These are phyloP conservation scores for Vicia faba DNA, from an alignment of 306 rosid species.

Conservation along the genomic window DNA sequence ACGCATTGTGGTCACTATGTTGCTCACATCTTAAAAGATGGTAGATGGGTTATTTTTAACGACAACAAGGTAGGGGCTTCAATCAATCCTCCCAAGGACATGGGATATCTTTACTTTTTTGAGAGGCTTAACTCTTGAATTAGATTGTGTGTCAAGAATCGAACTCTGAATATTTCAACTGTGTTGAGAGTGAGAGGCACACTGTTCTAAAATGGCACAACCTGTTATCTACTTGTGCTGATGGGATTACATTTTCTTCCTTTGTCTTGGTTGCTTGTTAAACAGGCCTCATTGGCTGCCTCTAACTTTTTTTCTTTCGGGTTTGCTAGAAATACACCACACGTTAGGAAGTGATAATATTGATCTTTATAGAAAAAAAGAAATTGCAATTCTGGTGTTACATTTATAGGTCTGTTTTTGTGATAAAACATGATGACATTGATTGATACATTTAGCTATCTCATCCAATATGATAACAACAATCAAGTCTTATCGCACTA, in stretches of 20 bases:
- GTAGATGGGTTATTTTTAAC: conserved; percentile 92
- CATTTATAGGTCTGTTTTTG: conserved; percentile 1
- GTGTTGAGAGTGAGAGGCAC: conserved; percentile 9
- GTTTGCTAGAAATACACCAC: conserved; percentile 13
- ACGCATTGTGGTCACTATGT: conserved; percentile 96
- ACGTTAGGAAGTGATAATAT: conserved; percentile 5
- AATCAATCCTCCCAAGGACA: conserved; percentile 90
- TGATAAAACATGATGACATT: neutral
- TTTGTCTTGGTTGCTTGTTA: conserved; percentile 20
- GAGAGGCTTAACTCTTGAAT: conserved; percentile 62
- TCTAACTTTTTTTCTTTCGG: conserved; percentile 10
- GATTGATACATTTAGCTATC: neutral
- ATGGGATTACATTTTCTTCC: neutral
- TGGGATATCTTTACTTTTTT: conserved; percentile 94
- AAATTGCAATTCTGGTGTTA: neutral
- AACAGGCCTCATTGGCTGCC: conserved; percentile 23
- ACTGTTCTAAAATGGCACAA: conserved; percentile 7
- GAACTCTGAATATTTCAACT: conserved; percentile 12
- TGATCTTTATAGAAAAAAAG: conserved; percentile 6
- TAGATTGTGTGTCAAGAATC: conserved; percentile 5
- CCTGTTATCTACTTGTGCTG: conserved; percentile 5
- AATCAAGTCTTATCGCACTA: too few species aligned
- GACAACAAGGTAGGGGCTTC: conserved; percentile 93
- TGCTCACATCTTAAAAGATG: conserved; percentile 85
- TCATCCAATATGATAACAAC: neutral